A percentile compares a stretch with the other conserved stretches of the same genome.
phyloP scores from a whole-genome alignment of 805 yeast genomes.

The Myxozyma udenii region DNA sequence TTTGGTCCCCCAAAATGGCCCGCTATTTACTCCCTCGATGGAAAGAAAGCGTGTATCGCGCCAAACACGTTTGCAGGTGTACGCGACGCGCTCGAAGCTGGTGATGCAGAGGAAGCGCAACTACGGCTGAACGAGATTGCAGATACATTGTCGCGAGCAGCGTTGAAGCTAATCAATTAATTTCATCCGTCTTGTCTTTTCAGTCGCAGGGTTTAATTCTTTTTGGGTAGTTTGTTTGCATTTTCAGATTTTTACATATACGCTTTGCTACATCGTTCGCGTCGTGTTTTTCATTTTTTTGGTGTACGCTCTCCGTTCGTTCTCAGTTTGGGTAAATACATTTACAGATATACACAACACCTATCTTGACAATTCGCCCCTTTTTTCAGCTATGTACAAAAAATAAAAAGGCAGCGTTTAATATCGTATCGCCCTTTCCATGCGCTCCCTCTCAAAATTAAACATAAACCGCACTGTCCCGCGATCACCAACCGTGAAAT shows the following conservation, averaged over 20 bases:
- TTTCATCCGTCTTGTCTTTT: not conserved
- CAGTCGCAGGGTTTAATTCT: not conserved
- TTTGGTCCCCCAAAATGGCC: slow-evolving; percentile 66
- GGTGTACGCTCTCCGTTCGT: no score
- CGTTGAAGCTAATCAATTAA: slow-evolving; percentile 15
- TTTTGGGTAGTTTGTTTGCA: not conserved
- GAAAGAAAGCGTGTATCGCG: slow-evolving; percentile 10
- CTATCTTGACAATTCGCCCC: no score
- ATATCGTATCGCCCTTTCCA: no score
- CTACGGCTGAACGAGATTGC: slow-evolving; percentile 15
- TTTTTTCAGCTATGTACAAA: no score
- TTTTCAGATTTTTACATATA: no score
- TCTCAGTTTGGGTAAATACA: no score
- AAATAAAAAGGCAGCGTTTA: no score
- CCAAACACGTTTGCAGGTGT: slow-evolving; percentile 63
- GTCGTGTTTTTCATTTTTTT: no score
- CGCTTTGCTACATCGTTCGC: no score
- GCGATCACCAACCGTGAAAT: slow-evolving; percentile 21
- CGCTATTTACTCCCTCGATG: slow-evolving; percentile 44
- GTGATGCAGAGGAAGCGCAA: slow-evolving; percentile 55
- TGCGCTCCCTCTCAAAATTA: no score
- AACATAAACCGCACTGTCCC: slow-evolving; percentile 28
- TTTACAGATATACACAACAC: no score
- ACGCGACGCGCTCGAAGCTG: slow-evolving; percentile 58
- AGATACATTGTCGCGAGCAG: slow-evolving; percentile 7